Percentiles rank a stretch among this genome's conserved stretches.
Conservation (phyloP, 2,329 filamentous ascomycete genomes). For the Aphanoascus verrucosus region DNA sequence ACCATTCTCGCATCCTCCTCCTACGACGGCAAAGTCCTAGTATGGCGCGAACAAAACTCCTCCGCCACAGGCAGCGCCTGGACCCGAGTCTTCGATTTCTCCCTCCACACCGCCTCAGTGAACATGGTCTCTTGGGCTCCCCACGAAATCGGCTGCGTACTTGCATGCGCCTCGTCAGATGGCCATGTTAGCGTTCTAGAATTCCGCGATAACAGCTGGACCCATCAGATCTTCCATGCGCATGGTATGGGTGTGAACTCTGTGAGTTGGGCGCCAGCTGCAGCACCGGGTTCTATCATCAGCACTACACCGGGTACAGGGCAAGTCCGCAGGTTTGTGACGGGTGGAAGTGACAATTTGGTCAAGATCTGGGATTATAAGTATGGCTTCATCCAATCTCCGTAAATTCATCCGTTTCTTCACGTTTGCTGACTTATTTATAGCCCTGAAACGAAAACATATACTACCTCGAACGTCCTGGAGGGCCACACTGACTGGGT, state of each 20-base stretch:
- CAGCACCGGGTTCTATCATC: slow-evolving; percentile 71
- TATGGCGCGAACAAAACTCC: slow-evolving; percentile 77
- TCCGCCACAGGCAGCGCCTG: slow-evolving; percentile 44
- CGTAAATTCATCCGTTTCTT: not conserved
- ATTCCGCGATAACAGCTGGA: slow-evolving; percentile 92
- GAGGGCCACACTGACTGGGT: slow-evolving; percentile 91
- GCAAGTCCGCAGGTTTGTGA: slow-evolving; percentile 74
- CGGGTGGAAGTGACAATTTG: slow-evolving; percentile 84
- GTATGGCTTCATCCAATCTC: slow-evolving; percentile 24
- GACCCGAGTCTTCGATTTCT: slow-evolving; percentile 87
- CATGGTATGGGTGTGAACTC: slow-evolving; percentile 93
- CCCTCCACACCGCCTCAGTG: slow-evolving; percentile 86
- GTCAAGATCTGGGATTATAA: slow-evolving; percentile 90
- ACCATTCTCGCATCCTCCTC: slow-evolving; percentile 92
- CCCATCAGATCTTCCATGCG: slow-evolving; percentile 77
- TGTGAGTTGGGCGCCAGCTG: slow-evolving; percentile 86
- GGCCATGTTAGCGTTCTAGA: slow-evolving; percentile 89
- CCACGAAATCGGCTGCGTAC: slow-evolving; percentile 85
- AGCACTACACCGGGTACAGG: slow-evolving; percentile 55
- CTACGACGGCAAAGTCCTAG: slow-evolving; percentile 96
- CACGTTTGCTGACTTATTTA: not conserved
- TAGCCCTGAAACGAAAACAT: slow-evolving; percentile 43
- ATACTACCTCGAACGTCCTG: slow-evolving; percentile 48
- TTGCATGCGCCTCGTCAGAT: slow-evolving; percentile 89
- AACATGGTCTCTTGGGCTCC: slow-evolving; percentile 98